Base-by-base conservation (phyloP, 1,284 basidiomycete genomes). In the Fomitopsis betulina region DNA sequence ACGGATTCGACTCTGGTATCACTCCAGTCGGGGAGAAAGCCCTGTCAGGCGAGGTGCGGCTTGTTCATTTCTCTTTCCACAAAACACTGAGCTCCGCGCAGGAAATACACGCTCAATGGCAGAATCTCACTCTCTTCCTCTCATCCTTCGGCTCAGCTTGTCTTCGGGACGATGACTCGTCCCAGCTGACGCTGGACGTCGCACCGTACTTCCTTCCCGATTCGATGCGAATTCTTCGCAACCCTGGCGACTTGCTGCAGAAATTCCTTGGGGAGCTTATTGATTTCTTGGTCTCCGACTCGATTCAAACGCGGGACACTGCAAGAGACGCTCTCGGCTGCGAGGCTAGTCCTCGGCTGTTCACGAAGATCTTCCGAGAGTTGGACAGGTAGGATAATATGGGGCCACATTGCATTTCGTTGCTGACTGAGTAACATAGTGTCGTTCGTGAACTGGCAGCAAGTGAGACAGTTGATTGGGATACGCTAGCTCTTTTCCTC, bases 81-180 rank as follows among this genome's bases (percentile, higher is more conserved):
- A 13, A n/a, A 39, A 17, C 1, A 5, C 39, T 55, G 12, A 60
- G 58, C 63, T 25, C 69, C 47, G 40, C 55, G 58, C 65, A 92
- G 86, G 91, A 94, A 19, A 82, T 87, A 61, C 83, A 86, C 43
- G 82, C 81, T 42, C 86, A 94, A 64, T 97, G 94, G 94, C 89
- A 94, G 68, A 94, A 96, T 70, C 77, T 94, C 23, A 89, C 91
- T 0, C 76, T 93, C 30, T 93, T 92, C 71, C 74, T 96, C 43
- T 85, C 91, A 17, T 84, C 91, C 1, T 83, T 91, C 27, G 87
- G 89, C 39, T 86, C 87, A 2, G 79, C 85, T 5, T 92, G 88
- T 62, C 72, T 84, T 13, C 76, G 77, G 51, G 84, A 85, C 21
- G 75, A 79, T 54, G 77, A 84, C 55, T 68, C 78, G 40, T 68